phyloP scores from a whole-genome alignment of 306 rosid species.

The Prosopis cineraria region DNA sequence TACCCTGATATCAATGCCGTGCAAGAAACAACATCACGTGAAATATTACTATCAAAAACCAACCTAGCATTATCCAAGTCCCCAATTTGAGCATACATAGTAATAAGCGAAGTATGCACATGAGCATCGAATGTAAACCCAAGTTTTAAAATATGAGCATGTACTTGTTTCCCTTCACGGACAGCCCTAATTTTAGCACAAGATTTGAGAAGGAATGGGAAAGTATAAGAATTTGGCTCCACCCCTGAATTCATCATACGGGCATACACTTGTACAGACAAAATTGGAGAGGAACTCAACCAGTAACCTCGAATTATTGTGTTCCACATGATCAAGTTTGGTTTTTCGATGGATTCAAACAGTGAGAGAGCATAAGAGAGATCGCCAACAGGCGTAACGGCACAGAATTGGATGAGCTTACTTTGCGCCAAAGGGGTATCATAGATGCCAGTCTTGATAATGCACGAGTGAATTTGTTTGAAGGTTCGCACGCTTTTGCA shows the following conservation, averaged over 20 bases:
- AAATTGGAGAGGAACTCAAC: conserved; percentile 41
- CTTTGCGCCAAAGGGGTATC: conserved; percentile 54
- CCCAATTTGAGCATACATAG: conserved; percentile 60
- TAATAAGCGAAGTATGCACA: conserved; percentile 65
- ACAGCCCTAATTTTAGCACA: conserved; percentile 54
- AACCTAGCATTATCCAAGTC: conserved; percentile 53
- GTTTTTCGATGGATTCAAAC: conserved; percentile 45
- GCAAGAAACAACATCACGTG: conserved; percentile 66
- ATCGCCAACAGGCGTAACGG: conserved; percentile 51
- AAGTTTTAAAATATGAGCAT: conserved; percentile 62
- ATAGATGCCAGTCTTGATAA: conserved; percentile 77
- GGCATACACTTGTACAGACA: conserved; percentile 41
- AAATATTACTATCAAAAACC: conserved; percentile 66
- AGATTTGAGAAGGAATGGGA: conserved; percentile 67
- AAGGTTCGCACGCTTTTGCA: conserved; percentile 52
- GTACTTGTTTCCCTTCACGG: conserved; percentile 67
- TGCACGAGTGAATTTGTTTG: conserved; percentile 63
- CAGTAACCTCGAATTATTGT: conserved; percentile 66
- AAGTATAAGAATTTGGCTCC: conserved; percentile 73
- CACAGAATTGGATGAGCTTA: conserved; percentile 70
- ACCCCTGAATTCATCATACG: conserved; percentile 51
- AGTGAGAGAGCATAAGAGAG: conserved; percentile 67
- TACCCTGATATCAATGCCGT: conserved; percentile 75
- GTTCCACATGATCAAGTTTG: conserved; percentile 63
- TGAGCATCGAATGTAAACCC: conserved; percentile 55